These are phyloP conservation scores for Plantago major DNA, from an alignment of 257 asterid genomes.

Conservation along the genomic window DNA sequence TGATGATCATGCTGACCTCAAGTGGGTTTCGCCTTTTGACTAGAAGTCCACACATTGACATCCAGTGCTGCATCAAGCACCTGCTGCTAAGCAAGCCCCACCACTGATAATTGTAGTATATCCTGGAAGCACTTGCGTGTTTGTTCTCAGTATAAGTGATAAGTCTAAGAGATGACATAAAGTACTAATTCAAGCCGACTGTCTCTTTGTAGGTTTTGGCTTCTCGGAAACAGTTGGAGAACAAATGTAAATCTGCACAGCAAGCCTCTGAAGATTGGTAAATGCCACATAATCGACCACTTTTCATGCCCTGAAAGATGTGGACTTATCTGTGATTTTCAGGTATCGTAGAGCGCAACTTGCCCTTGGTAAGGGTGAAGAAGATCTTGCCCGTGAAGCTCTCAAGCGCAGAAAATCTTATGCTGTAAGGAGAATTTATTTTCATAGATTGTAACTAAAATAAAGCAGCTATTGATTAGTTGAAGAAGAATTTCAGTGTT, in stretches of 20 bases:
- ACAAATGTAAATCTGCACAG: constrained; percentile 81
- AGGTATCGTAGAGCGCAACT: constrained; percentile 98
- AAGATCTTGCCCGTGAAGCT: constrained; percentile 99
- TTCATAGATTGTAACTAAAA: neutral
- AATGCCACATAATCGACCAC: constrained; percentile 19
- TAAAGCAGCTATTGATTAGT: too few relatives aligned
- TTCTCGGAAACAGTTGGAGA: constrained; percentile 91
- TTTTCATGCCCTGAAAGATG: constrained; percentile 17
- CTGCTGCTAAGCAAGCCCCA: constrained; percentile 6
- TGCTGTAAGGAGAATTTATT: constrained; percentile 40
- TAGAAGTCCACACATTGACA: neutral
- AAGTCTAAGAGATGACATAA: constrained; percentile 7
- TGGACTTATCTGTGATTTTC: constrained; percentile 28
- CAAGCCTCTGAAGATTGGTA: constrained; percentile 96
- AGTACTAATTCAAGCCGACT: constrained; percentile 26
- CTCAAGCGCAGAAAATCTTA: constrained; percentile 88
- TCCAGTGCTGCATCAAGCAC: neutral
- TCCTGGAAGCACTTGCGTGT: constrained; percentile 1
- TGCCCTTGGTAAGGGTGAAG: constrained; percentile 93
- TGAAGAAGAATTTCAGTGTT: too few relatives aligned
- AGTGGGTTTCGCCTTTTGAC: neutral
- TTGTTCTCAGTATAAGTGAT: constrained; percentile 19
- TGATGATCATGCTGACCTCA: neutral
- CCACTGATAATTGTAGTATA: neutral
- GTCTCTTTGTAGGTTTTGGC: constrained; percentile 74